Percentiles rank a stretch among this genome's conserved stretches.
phyloP scores from a whole-genome alignment of 1,139 yeast genomes.

The Lodderomyces elongisporus region DNA sequence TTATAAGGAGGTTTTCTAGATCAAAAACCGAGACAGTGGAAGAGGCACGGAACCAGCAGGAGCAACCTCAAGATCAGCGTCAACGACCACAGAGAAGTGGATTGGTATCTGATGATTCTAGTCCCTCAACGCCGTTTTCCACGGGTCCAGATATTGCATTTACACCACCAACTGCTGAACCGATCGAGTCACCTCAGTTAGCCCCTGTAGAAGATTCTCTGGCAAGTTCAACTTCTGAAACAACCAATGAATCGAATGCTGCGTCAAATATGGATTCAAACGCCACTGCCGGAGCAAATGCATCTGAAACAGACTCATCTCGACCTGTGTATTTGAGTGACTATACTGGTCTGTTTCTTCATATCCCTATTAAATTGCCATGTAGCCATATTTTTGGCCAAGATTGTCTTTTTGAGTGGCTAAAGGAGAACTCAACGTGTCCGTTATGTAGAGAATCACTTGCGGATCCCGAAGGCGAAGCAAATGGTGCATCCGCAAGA shows the following conservation, averaged over 20 bases:
- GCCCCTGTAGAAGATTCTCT: neutral
- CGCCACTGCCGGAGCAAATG: constrained; percentile 1
- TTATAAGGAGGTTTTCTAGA: constrained; percentile 4
- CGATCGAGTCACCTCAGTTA: neutral
- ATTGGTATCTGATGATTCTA: constrained; percentile 7
- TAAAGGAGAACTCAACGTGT: constrained; percentile 61
- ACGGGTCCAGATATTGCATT: neutral
- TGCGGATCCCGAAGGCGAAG: constrained; percentile 5
- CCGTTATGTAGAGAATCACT: constrained; percentile 72
- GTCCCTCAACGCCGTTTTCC: neutral
- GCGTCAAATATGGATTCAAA: constrained; percentile 1
- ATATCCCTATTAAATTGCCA: constrained; percentile 67
- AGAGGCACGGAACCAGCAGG: constrained; percentile 6
- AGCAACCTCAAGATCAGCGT: too few relatives aligned
- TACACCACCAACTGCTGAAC: neutral
- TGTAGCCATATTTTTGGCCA: constrained; percentile 79
- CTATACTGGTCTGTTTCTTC: constrained; percentile 37
- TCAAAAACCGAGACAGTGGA: constrained; percentile 3
- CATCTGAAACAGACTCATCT: constrained; percentile 5
- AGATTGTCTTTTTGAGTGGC: constrained; percentile 73
- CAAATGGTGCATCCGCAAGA: constrained; percentile 16
- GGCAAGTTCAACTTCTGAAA: neutral
- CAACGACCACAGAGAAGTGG: too few relatives aligned
- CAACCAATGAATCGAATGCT: constrained; percentile 1
- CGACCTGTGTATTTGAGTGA: constrained; percentile 20